Conservation (phyloP, 306 rosid genomes). For the Rubus parviflorus region DNA sequence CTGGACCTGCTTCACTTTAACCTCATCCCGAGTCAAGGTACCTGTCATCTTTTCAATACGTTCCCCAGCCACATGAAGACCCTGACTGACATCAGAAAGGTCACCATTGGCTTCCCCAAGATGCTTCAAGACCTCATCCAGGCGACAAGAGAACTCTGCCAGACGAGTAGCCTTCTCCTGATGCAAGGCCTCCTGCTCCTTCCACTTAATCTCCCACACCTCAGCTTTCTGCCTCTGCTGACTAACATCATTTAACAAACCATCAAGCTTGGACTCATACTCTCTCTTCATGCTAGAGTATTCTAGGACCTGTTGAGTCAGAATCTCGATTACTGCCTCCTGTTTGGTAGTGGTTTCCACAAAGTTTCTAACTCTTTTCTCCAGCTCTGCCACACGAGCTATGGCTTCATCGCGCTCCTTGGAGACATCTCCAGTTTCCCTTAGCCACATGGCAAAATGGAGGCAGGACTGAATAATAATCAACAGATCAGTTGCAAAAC, state of each 20-base stretch:
- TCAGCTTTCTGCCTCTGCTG: constrained; percentile 3
- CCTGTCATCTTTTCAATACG: not conserved
- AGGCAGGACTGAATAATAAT: constrained; percentile 15
- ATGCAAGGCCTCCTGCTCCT: constrained; percentile 8
- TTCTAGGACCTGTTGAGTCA: not conserved
- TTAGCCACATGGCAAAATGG: constrained; percentile 11
- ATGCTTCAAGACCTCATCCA: not conserved
- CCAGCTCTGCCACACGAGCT: constrained; percentile 3
- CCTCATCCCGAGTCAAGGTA: constrained; percentile 11
- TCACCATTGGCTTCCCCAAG: not conserved
- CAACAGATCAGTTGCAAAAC: not conserved
- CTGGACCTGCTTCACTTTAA: not conserved
- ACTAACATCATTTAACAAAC: not conserved
- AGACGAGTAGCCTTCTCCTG: not conserved
- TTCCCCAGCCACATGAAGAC: not conserved
- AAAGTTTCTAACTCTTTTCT: not conserved
- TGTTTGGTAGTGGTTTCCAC: not conserved
- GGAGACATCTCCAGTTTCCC: not conserved
- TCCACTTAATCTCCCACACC: not conserved
- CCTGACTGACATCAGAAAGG: not conserved
- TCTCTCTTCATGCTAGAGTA: not conserved
- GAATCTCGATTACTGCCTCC: constrained; percentile 3
- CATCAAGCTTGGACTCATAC: not conserved
- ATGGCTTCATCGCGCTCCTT: constrained; percentile 6
- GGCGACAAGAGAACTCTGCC: not conserved